Evolutionary conservation across 371 early-diverging fungal species (phyloP).

Genomic region (Mortierella sp.): DNA sequence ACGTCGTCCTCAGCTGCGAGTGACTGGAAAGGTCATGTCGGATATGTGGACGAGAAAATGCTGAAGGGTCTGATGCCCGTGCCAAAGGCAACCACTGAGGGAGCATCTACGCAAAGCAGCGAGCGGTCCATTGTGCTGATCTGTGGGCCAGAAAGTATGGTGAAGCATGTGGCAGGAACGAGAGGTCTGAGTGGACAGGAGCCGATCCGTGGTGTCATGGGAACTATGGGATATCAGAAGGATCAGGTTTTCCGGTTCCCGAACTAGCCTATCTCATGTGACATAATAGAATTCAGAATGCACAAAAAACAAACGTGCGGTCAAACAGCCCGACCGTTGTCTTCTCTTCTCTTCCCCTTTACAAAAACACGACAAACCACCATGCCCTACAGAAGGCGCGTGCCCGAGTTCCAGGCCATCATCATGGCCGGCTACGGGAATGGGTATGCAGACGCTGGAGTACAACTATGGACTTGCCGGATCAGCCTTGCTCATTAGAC

Average conservation of each 20-base stretch:
- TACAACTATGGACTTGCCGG: background rate
- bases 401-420: conserved; percentile 80
- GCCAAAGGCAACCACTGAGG: conserved; percentile 10
- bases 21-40: conserved; percentile 36
- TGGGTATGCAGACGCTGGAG: conserved; percentile 55
- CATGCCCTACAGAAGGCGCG: conserved; percentile 50
- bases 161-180: conserved; percentile 42
- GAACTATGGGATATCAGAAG: conserved; percentile 41
- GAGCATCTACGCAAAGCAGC: background rate
- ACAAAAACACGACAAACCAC: background rate
- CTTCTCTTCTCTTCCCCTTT: background rate
- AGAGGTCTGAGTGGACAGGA: conserved; percentile 41
- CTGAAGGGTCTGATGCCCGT: conserved; percentile 27
- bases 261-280: conserved; percentile 26
- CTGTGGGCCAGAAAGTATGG: conserved; percentile 51
- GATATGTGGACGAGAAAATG: conserved; percentile 35
- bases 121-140: conserved; percentile 39
- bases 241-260: conserved; percentile 52
- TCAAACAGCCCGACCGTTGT: background rate
- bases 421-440: conserved; percentile 84
- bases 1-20: background rate
- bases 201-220: conserved; percentile 42
- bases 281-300: background rate
- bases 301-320: too few relatives aligned
- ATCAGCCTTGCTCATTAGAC: background rate